Evolutionary conservation across 768 basidiomycete genomes (phyloP).

Genomic region (Rhodosporidiobolus sp.): DNA sequence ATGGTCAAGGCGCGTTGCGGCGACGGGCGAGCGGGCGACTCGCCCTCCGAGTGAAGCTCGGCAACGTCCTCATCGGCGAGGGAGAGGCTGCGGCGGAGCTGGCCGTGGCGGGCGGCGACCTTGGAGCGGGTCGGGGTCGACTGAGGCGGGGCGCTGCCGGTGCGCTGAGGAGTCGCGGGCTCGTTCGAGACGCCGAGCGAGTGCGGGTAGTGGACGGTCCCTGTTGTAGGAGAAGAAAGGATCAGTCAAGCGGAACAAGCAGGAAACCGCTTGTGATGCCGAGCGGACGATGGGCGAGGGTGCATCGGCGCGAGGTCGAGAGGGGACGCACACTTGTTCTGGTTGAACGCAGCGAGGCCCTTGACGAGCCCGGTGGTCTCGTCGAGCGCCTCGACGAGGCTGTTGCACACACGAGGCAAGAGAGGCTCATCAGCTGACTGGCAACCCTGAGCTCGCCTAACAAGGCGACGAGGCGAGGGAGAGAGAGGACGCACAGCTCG

Average conservation of each 20-base stretch:
- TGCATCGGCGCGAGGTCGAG: too few species aligned
- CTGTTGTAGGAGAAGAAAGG: background rate
- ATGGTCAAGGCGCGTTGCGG: constrained; percentile 24
- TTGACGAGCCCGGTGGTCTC: constrained; percentile 19
- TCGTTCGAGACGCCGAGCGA: constrained; percentile 26
- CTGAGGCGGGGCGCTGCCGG: background rate
- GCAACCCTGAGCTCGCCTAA: background rate
- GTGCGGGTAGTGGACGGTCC: constrained; percentile 41
- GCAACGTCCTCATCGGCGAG: background rate
- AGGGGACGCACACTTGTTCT: constrained; percentile 36
- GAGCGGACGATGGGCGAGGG: background rate
- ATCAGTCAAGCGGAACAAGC: background rate
- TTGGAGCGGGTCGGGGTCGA: background rate
- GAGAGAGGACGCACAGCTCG: constrained; percentile 15
- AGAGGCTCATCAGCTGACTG: background rate
- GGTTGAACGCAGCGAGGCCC: constrained; percentile 33
- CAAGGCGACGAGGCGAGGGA: background rate
- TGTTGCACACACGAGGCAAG: background rate
- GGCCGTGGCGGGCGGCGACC: background rate
- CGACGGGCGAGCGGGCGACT: background rate
- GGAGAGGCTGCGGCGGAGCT: constrained; percentile 24
- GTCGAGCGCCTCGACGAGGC: constrained; percentile 15
- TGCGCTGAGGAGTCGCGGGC: background rate
- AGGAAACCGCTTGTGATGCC: background rate
- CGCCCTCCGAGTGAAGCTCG: background rate